Conservation (phyloP, 331 rosid genomes). For the Stylosanthes scabra region DNA sequence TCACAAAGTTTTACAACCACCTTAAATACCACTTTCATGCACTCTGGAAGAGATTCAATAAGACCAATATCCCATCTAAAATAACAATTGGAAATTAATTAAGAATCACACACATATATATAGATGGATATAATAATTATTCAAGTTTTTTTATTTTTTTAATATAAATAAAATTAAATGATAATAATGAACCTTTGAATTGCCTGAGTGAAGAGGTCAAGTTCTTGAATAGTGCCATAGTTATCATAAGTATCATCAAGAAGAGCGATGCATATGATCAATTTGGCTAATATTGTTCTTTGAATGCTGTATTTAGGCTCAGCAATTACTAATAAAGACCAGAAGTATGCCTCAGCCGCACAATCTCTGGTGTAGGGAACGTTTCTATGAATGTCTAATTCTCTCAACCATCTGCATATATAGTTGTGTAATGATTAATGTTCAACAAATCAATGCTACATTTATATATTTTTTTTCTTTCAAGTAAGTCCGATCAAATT, state of each 20-base stretch:
- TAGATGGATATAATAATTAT: too few relatives aligned
- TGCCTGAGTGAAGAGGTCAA: conserved; percentile 48
- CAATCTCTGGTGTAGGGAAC: conserved; percentile 58
- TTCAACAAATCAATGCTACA: too few relatives aligned
- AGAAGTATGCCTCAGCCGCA: conserved; percentile 49
- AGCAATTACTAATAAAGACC: conserved; percentile 35
- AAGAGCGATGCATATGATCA: conserved; percentile 25
- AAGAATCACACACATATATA: not conserved
- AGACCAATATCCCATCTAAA: conserved; percentile 54
- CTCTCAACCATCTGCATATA: conserved; percentile 58
- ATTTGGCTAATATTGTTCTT: conserved; percentile 35
- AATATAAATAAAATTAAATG: not conserved
- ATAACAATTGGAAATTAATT: not conserved
- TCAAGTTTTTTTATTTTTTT: too few relatives aligned
- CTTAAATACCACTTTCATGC: conserved; percentile 47
- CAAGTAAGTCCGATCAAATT: too few relatives aligned
- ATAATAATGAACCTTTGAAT: conserved; percentile 39
- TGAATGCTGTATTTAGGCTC: conserved; percentile 36
- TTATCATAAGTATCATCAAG: conserved; percentile 64
- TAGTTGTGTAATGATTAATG: too few relatives aligned
- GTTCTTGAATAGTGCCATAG: conserved; percentile 49
- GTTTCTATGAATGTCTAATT: conserved; percentile 21
- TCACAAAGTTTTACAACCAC: conserved; percentile 32
- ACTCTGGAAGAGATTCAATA: conserved; percentile 46
- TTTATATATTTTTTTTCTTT: too few relatives aligned